Evolutionary conservation across 2,329 filamentous ascomycete species (phyloP), one percentile per base, ranked within the genome.

Genomic region (Aspergillus phoenicis): DNA sequence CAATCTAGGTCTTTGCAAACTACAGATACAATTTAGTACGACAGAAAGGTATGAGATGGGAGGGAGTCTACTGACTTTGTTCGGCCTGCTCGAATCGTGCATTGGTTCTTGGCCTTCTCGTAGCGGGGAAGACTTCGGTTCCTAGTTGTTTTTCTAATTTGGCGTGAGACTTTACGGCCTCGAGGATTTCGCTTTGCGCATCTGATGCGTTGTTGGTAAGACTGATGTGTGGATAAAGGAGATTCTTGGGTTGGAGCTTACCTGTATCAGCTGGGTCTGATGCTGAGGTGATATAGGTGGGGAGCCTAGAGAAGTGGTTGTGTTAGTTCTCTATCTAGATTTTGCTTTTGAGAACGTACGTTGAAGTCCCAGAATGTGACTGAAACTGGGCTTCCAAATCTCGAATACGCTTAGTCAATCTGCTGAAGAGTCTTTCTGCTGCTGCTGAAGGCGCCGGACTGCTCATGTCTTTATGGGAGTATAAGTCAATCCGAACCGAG

Each of bases 401-500:
- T 1, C 15, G 51, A 1, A 65, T 30, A 1, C 60, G 28, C 1
- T 52, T 41, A 1, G 62, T 52, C 0, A 69, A 15, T 0, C 52
- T 17, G 13, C 24, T 54, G 6, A 52, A 39, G 2, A 69, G 11
- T 3, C 17, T 36, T 7, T 56, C 33, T 8, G 52, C 26, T 4
- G 52, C 30, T 1, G 33, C 38, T 2, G 64, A 13, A 4, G 22
- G 8, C 4, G 33, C 10, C 2, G 30, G 51, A 7, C 61, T 24
- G 2, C 4, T n/a, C 2, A 30, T 33, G 11, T 47, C 8, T 55
- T 62, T 6, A 48, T 3, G 26, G 3, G 59, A 38, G 45, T 73
- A 74, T 2, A 76, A 22, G 38, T 77, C 74, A 49, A 70, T 75
- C 54, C 74, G 70, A n/a, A 76, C 45, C 1, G 64, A 52, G 0